Evolutionary conservation across 73 alveolate genomes (phyloP), one percentile per base, ranked within the genome.

Genomic region (Paramecium tetraurelia): DNA sequence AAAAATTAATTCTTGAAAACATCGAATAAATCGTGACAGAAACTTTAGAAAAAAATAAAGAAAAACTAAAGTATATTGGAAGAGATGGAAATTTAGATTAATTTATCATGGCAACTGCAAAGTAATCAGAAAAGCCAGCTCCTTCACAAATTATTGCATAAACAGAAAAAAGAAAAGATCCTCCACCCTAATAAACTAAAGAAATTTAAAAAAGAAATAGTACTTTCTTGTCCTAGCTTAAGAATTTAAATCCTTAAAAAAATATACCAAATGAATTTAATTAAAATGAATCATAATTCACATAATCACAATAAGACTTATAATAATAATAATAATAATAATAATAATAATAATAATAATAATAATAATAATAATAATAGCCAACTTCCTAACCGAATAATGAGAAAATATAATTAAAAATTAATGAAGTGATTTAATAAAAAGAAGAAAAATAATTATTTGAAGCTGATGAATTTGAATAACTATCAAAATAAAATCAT

Each of bases 1-100:
- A 95, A 84, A 92, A 87, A 40, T 93, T 92, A 70, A 94, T 93
- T 40, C 16, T 46, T n/a, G 70, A 93, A 40, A 95, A 93, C 11
- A 71, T 95, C 80, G 86, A 71, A 24, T 92, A 95, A 7, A 53
- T 44, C 4, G 41, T 80, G 3, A 38, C n/a, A 4, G 75, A 38
- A 41, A 80, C 44, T 38, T 44, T 80, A 12, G 70, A 80, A 80
- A 80, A 31, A 44, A 38, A 24, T 44, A 44, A 80, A 44, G 90
- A 35, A 80, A 38, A 44, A 14, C 50, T 41, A 2, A 80, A 80
- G 9, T 36, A 3, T 31, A 72, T 36, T n/a, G 57, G 57, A 35
- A 72, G 27, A 7, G 57, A 72, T 16, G 59, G 57, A 36, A 72
- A 31, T 40, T 18, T 36, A 72, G 86, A 72, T 2, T 72, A 72